These are phyloP conservation scores for Mariannaea elegans DNA, from an alignment of 2,329 filamentous ascomycete species.

Conservation along the genomic window DNA sequence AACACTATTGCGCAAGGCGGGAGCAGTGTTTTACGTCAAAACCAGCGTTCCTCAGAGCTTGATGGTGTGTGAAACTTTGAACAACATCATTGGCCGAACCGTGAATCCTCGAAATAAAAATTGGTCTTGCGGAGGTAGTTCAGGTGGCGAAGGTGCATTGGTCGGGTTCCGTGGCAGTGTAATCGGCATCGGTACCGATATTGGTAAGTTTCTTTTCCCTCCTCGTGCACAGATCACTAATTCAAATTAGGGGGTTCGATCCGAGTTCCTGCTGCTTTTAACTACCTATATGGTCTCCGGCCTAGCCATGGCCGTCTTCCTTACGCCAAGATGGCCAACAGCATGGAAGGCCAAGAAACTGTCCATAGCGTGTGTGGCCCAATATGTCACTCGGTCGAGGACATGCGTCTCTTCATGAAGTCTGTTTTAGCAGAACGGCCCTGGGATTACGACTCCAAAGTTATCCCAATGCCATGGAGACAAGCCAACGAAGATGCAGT, in stretches of 20 bases:
- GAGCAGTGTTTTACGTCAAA: conserved; percentile 38
- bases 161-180: conserved; percentile 44
- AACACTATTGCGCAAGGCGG: conserved; percentile 42
- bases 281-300: conserved; percentile 42
- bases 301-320: conserved; percentile 39
- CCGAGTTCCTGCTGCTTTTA: conserved; percentile 44
- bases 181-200: conserved; percentile 49
- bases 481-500: conserved; percentile 38
- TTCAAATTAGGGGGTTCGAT: conserved; percentile 44
- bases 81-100: conserved; percentile 48
- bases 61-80: conserved; percentile 32
- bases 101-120: conserved; percentile 47
- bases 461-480: conserved; percentile 49
- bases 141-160: conserved; percentile 50
- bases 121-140: conserved; percentile 47
- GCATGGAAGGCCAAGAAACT: conserved; percentile 47
- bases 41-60: conserved; percentile 37
- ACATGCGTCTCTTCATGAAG: conserved; percentile 33
- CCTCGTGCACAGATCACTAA: no score
- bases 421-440: conserved; percentile 44
- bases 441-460: conserved; percentile 49
- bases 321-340: conserved; percentile 45
- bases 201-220: conserved; percentile 30
- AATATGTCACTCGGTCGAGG: conserved; percentile 39
- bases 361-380: conserved; percentile 46